Percentiles rank a stretch among this genome's conserved stretches.
phyloP scores from a whole-genome alignment of 164 flowering plant genomes.

The Aristolochia californica region DNA sequence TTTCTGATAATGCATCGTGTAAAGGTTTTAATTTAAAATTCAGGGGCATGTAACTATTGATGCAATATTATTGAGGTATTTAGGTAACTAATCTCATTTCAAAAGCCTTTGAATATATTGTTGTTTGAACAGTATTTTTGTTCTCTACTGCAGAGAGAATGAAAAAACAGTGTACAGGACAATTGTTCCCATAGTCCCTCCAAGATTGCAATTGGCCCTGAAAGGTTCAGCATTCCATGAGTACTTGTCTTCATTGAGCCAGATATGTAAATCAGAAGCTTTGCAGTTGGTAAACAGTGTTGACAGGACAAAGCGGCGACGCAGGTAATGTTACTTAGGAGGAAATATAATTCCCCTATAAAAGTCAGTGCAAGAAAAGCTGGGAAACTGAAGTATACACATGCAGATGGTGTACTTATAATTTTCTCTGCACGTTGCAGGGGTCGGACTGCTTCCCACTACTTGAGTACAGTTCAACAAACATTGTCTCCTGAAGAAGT shows the following conservation, averaged over 20 bases:
- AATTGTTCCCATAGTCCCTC: conserved; percentile 44
- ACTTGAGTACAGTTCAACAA: conserved; percentile 44
- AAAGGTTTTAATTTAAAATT: not conserved
- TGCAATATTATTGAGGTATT: not conserved
- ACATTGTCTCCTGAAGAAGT: conserved; percentile 52
- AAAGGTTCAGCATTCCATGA: conserved; percentile 59
- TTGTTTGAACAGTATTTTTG: not conserved
- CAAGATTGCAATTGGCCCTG: conserved; percentile 32
- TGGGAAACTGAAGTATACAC: too few relatives aligned
- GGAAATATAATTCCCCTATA: not conserved
- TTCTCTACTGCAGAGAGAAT: conserved; percentile 35
- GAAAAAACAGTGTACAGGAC: conserved; percentile 22
- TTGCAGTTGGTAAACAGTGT: conserved; percentile 30
- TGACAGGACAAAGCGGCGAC: conserved; percentile 20
- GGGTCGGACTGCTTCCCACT: conserved; percentile 44
- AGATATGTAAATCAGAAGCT: conserved; percentile 58
- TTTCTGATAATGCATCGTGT: not conserved
- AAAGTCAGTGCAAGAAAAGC: not conserved
- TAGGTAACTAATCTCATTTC: not conserved
- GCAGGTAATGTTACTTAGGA: conserved; percentile 30
- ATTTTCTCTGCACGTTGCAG: conserved; percentile 22
- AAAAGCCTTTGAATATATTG: not conserved
- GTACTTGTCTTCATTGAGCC: conserved; percentile 57
- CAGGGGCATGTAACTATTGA: not conserved
- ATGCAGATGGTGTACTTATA: not conserved